Base-by-base conservation (phyloP, 495 filamentous ascomycete genomes). In the Aspergillus heteromorphus region DNA sequence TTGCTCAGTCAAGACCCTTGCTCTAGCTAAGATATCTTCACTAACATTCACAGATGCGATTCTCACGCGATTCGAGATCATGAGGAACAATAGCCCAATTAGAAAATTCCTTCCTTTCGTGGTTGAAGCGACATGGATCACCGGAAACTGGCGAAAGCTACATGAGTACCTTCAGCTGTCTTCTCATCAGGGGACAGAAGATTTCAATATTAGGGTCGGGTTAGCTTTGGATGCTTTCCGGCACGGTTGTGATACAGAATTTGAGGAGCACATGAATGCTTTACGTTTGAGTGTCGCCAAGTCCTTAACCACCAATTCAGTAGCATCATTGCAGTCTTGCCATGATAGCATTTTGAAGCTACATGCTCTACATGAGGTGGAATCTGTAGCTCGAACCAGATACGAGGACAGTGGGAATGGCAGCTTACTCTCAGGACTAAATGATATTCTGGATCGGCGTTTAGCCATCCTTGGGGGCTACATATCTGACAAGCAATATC, bases 81-180 rank as follows among this genome's bases (percentile, higher is more conserved):
- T 95, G 60, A 79, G 81, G 55, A 76, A 72, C n/a, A 76, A 77
- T 19, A 59, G 67, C 14, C 64, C 74, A 17, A 79, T 75, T 13
- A 77, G 81, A 36, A 80, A 73, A 30, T 77, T 91, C 31, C 72
- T 91, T 16, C 86, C 90, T 11, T 92, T 89, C 65, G 89, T 87
- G 18, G 83, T 89, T 2, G 93, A 97, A 74, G 91, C 95, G 30
- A 84, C 89, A 4, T 97, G 92, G 92, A 85, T 88, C 18, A 93
- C 86, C 5, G 83, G 86, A 7, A 83, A 85, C 69, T 96, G 91
- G 90, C 73, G 81, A 49, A 85, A 82, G 6, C 68, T 95, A 52
- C 77, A 88, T 54, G 80, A 79, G 45, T 91, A 90, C 65, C 78
- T 93, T 16, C 67, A 73, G 42, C 75, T 74, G 7, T 70, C 61